Evolutionary conservation across 768 basidiomycete genomes (phyloP).

Genomic region (Boletus insuetus): DNA sequence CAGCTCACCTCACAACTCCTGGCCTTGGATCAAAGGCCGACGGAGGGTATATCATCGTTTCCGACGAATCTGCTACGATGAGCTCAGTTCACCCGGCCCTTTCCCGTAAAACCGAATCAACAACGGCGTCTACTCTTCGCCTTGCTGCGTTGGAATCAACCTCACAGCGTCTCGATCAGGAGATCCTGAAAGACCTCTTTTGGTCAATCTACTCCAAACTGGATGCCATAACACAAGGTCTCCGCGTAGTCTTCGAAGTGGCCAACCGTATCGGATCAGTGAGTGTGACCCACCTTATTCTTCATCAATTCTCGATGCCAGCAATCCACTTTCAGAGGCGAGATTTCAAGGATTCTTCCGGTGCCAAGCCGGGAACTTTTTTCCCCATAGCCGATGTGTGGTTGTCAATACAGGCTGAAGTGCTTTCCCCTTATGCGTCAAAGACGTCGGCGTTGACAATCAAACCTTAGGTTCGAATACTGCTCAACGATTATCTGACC

Average conservation of each 20-base stretch:
- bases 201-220: constrained; percentile 98
- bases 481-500: constrained; percentile 88
- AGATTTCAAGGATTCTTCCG: constrained; percentile 86
- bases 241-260: constrained; percentile 88
- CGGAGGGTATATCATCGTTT: constrained; percentile 49
- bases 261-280: constrained; percentile 89
- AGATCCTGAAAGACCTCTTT: constrained; percentile 86
- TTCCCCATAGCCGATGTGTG: constrained; percentile 88
- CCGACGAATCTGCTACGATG: constrained; percentile 17
- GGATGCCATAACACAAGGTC: constrained; percentile 88
- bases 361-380: constrained; percentile 68
- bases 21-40: constrained; percentile 44
- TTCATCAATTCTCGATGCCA: background rate
- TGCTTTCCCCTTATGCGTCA: constrained; percentile 27
- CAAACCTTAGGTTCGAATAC: constrained; percentile 63
- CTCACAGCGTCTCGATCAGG: constrained; percentile 72
- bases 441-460: constrained; percentile 2
- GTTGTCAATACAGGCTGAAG: constrained; percentile 87
- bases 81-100: constrained; percentile 27
- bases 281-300: constrained; percentile 32
- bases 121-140: constrained; percentile 57
- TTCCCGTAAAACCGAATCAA: constrained; percentile 17
- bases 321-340: constrained; percentile 54
- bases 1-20: constrained; percentile 34
- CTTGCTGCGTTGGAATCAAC: constrained; percentile 73